A percentile compares a stretch with the other conserved stretches of the same genome.
Evolutionary conservation across 352 stramenopile genomes (phyloP).

Genomic region (Nothophytophthora sp.): DNA sequence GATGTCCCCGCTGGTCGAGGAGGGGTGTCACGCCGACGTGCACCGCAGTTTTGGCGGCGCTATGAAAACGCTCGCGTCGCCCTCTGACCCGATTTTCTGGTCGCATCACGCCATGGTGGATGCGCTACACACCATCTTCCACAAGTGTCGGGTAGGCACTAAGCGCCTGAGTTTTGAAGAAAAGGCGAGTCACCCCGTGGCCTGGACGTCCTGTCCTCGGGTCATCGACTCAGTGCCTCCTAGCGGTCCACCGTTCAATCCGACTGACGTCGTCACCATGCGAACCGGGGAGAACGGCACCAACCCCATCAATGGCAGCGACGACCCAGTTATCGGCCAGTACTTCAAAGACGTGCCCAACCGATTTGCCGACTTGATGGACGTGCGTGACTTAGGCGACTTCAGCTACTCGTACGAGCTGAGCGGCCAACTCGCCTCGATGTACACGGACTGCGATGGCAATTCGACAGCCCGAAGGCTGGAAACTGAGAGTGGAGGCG

Average conservation of each 20-base stretch:
- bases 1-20: slow-evolving; percentile 43
- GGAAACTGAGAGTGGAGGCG: too few species aligned
- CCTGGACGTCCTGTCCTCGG: slow-evolving; percentile 45
- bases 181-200: slow-evolving; percentile 42
- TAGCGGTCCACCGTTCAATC: slow-evolving; percentile 35
- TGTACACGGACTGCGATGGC: slow-evolving; percentile 33
- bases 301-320: slow-evolving; percentile 28
- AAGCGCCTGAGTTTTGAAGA: slow-evolving; percentile 39
- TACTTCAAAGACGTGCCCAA: slow-evolving; percentile 35
- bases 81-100: slow-evolving; percentile 66
- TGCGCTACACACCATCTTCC: slow-evolving; percentile 59
- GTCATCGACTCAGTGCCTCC: too few species aligned
- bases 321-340: slow-evolving; percentile 36
- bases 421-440: slow-evolving; percentile 28
- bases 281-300: slow-evolving; percentile 30
- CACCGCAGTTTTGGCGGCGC: slow-evolving; percentile 39
- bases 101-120: slow-evolving; percentile 70
- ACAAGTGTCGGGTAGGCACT: slow-evolving; percentile 59
- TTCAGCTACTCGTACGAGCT: slow-evolving; percentile 58
- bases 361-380: slow-evolving; percentile 40
- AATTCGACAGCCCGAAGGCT: too few species aligned
- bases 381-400: slow-evolving; percentile 33
- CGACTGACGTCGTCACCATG: slow-evolving; percentile 39
- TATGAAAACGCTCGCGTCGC: slow-evolving; percentile 49
- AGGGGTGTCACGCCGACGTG: slow-evolving; percentile 50